A percentile compares a stretch with the other conserved stretches of the same genome.
Evolutionary conservation across 495 filamentous ascomycete genomes (phyloP).

Genomic region (Hypoxylon subgilvum): DNA sequence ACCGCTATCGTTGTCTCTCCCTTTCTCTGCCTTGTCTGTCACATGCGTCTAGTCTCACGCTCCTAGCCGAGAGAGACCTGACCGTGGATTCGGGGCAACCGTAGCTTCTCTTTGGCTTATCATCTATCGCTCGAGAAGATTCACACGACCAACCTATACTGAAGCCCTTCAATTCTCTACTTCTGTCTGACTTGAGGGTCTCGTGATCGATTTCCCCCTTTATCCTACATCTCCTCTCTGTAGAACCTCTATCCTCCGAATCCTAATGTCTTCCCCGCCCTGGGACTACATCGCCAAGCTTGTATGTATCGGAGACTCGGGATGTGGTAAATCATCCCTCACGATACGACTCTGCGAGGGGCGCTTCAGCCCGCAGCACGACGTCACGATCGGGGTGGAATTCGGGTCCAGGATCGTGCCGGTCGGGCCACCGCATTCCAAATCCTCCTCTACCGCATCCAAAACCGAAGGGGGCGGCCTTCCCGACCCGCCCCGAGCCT

Average conservation of each 20-base stretch:
- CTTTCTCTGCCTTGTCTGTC: conserved; percentile 1
- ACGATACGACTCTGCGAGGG: conserved; percentile 97
- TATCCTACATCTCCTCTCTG: background rate
- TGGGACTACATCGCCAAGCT: conserved; percentile 99
- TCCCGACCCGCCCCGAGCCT: conserved; percentile 43
- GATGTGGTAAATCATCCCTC: conserved; percentile 86
- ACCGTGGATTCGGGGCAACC: conserved; percentile 1
- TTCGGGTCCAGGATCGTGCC: conserved; percentile 94
- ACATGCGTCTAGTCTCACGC: conserved; percentile 5
- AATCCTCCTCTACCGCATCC: conserved; percentile 37
- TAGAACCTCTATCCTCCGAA: conserved; percentile 1
- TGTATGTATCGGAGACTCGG: conserved; percentile 94
- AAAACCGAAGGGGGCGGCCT: conserved; percentile 45
- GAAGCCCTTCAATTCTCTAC: background rate
- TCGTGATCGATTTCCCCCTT: conserved; percentile 11
- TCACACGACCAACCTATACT: background rate
- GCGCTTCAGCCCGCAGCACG: conserved; percentile 88
- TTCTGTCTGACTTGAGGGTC: background rate
- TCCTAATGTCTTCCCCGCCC: conserved; percentile 62
- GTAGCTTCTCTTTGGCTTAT: conserved; percentile 3
- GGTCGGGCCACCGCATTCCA: conserved; percentile 77
- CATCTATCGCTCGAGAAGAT: background rate
- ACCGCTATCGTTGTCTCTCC: background rate
- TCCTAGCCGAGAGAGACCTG: conserved; percentile 2
- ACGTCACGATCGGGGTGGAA: conserved; percentile 98